Evolutionary conservation across 176 grass and related monocot genomes (phyloP).

Genomic region (Puya raimondii): DNA sequence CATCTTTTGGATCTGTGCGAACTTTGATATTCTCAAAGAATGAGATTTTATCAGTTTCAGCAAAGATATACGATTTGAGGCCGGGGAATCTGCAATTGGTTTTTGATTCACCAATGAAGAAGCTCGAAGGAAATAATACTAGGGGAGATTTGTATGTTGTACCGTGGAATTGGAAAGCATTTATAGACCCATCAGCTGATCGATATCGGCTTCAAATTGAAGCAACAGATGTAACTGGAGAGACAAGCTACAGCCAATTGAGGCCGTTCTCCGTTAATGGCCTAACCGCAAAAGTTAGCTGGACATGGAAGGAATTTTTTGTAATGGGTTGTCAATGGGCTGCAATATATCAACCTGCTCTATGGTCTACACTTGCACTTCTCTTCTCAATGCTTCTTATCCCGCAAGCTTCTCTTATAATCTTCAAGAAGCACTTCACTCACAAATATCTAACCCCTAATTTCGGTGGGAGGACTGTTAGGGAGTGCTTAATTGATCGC

Average conservation of each 20-base stretch:
- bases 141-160: constrained; percentile 69
- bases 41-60: constrained; percentile 59
- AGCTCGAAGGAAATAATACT: constrained; percentile 42
- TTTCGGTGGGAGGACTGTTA: constrained; percentile 24
- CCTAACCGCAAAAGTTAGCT: constrained; percentile 48
- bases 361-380: constrained; percentile 45
- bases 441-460: constrained; percentile 32
- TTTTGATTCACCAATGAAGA: constrained; percentile 73
- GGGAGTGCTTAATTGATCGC: constrained; percentile 37
- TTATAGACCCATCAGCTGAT: constrained; percentile 62
- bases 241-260: constrained; percentile 44
- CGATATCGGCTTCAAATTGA: constrained; percentile 89
- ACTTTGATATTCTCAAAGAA: constrained; percentile 83
- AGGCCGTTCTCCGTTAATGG: constrained; percentile 87
- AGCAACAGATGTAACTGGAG: constrained; percentile 66
- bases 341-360: constrained; percentile 47
- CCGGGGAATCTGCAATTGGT: constrained; percentile 54
- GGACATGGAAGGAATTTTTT: constrained; percentile 87
- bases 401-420: constrained; percentile 33
- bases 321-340: constrained; percentile 89
- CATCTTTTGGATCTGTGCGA: constrained; percentile 62
- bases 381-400: constrained; percentile 53
- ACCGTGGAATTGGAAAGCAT: constrained; percentile 94
- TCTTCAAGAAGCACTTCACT: constrained; percentile 42
- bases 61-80: constrained; percentile 74